These are phyloP conservation scores for Pythium pyrilobum DNA, from an alignment of 352 stramenopile species.

Conservation along the genomic window DNA sequence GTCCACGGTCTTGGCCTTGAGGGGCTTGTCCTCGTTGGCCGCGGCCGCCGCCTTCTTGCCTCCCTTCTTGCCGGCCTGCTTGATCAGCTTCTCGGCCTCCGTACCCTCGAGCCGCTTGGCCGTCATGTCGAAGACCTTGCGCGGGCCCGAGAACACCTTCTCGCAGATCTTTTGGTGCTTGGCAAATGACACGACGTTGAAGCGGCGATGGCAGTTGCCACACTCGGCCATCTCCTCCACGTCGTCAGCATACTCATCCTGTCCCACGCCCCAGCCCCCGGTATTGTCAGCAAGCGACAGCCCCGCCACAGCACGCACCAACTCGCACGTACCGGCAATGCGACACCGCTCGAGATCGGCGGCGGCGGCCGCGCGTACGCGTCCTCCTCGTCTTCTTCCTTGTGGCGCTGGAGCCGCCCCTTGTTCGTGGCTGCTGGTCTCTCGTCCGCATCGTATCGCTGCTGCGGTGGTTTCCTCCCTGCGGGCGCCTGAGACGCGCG, in stretches of 20 bases:
- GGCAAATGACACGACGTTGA: slow-evolving; percentile 60
- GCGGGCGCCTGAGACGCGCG: background rate
- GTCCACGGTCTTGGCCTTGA: slow-evolving; percentile 50
- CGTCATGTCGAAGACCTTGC: slow-evolving; percentile 86
- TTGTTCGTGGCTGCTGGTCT: slow-evolving; percentile 9
- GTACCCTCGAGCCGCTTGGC: slow-evolving; percentile 67
- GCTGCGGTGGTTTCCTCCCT: background rate
- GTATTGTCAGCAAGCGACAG: background rate
- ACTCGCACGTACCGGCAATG: slow-evolving; percentile 13
- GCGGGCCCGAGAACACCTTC: slow-evolving; percentile 81
- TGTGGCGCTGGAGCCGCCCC: slow-evolving; percentile 15
- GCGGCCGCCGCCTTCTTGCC: slow-evolving; percentile 7
- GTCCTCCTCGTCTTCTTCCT: slow-evolving; percentile 29
- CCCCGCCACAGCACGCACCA: too few relatives aligned
- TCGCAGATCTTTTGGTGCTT: slow-evolving; percentile 86
- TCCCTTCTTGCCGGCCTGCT: slow-evolving; percentile 29
- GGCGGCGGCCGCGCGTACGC: slow-evolving; percentile 24
- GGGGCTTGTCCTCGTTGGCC: slow-evolving; percentile 39
- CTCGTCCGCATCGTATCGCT: slow-evolving; percentile 8
- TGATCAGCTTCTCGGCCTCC: slow-evolving; percentile 65
- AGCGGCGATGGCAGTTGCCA: slow-evolving; percentile 75
- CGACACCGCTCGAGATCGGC: slow-evolving; percentile 39
- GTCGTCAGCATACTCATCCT: slow-evolving; percentile 52
- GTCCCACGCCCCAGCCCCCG: too few relatives aligned
- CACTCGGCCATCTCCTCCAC: slow-evolving; percentile 66